Base-by-base conservation (phyloP, 1,284 basidiomycete species). In the Ustilago lituana region DNA sequence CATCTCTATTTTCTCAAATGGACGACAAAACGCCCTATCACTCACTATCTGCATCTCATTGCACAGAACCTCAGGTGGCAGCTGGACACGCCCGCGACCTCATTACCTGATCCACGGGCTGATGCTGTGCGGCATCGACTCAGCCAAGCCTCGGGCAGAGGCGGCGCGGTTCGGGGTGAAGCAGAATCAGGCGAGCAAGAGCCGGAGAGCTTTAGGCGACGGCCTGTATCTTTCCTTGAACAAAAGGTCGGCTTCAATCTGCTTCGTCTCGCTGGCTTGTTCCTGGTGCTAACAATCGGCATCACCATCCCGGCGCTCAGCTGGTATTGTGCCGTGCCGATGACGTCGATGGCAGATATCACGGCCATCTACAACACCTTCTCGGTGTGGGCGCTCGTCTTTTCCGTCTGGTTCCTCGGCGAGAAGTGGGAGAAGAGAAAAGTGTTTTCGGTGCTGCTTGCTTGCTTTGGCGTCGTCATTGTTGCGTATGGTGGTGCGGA, bases 291-390 rank as follows among this genome's bases (percentile, higher is more conserved):
- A n/a, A 80, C 77, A 7, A 17, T 79, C 3, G 78, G 75, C 22
- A 68, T 82, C 39, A 79, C 78, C 1, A 37, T 82, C 1, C 79
- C 80, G 0, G 75, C 80, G 1, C 51, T 82, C 20, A 80, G 78
- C 47, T 82, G 80, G 80, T 81, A 80, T 44, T 61, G 72, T 20
- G 78, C 80, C 1, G 78, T 81, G 6, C 80, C 78, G 0, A 64
- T 80, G 54, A 82, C 80, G 14, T 73, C 68, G 38, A 82, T 82
- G 80, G 78, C 77, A 5, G 79, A 82, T 45, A 78, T 82, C 44
- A 82, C 79, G 0, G 68, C 79, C 31, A 80, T 82, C 47, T 82
- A 82, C 71, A 82, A 82, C 45, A 81, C 79, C 3, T 81, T 80
- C 35, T 74, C 77, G 19, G 72, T 82, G 3, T 81, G 78, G 76